Conservation (phyloP, 176 grass and related monocot genomes). For the Lolium multiflorum region DNA sequence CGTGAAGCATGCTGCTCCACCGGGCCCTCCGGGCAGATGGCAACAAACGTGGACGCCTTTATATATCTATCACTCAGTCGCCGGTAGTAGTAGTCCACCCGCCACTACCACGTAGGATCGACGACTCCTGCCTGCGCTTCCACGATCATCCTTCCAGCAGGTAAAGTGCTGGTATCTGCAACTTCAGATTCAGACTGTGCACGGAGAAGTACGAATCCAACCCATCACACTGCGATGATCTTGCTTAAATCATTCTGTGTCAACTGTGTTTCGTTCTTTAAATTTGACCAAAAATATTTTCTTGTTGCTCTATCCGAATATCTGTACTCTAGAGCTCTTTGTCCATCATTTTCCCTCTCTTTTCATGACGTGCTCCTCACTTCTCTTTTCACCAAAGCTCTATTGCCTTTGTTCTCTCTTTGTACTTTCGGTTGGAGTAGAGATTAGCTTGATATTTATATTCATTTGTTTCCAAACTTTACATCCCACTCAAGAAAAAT, state of each 20-base stretch:
- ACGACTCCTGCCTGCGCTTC: not conserved
- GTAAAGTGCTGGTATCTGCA: not conserved
- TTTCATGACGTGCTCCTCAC: conserved; percentile 3
- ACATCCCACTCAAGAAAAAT: not conserved
- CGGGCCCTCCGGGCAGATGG: not conserved
- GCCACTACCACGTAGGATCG: not conserved
- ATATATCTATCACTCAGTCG: not conserved
- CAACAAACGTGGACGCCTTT: not conserved
- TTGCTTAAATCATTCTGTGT: not conserved
- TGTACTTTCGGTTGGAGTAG: conserved; percentile 15
- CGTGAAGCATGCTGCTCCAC: not conserved
- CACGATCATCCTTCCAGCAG: not conserved
- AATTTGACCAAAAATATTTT: not conserved
- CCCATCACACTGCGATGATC: not conserved
- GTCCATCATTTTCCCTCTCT: conserved; percentile 16
- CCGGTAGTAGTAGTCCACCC: not conserved
- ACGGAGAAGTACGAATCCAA: not conserved
- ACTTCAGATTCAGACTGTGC: not conserved
- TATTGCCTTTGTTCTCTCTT: not conserved
- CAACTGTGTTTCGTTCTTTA: not conserved
- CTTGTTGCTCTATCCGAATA: not conserved
- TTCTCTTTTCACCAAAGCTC: not conserved
- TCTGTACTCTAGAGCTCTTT: not conserved
- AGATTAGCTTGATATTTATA: not conserved
- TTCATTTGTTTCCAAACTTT: not conserved